Evolutionary conservation across 2,329 filamentous ascomycete species (phyloP).

Genomic region (Chaetomium sp.): DNA sequence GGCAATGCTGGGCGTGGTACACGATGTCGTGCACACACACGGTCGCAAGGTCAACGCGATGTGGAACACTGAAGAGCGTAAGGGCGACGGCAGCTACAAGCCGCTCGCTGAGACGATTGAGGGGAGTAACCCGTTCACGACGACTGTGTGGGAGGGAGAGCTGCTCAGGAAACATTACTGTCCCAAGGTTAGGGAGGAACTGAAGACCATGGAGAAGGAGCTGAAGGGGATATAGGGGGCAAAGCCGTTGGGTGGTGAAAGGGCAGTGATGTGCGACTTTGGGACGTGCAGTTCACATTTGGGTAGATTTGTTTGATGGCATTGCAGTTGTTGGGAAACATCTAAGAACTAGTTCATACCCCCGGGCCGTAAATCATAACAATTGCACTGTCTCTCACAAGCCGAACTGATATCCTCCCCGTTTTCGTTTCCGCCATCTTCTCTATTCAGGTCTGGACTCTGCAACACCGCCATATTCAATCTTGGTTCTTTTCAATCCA

Average conservation of each 20-base stretch:
- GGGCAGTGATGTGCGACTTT: too few relatives aligned
- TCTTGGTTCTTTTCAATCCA: too few relatives aligned
- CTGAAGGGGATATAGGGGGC: constrained; percentile 30
- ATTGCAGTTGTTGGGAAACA: too few relatives aligned
- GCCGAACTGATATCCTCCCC: neutral
- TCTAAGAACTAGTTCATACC: too few relatives aligned
- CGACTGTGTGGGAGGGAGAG: constrained; percentile 91
- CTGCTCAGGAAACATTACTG: constrained; percentile 78
- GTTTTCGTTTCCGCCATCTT: too few relatives aligned
- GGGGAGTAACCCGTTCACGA: constrained; percentile 81
- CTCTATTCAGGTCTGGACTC: too few relatives aligned
- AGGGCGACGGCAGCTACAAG: constrained; percentile 83
- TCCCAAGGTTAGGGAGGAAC: constrained; percentile 73
- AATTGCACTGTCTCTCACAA: too few relatives aligned
- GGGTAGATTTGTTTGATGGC: too few relatives aligned
- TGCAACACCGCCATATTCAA: too few relatives aligned
- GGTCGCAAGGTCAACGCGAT: constrained; percentile 74
- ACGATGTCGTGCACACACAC: constrained; percentile 73
- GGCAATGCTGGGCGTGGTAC: constrained; percentile 71
- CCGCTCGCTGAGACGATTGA: constrained; percentile 68
- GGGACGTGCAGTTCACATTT: too few relatives aligned
- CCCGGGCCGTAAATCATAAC: too few relatives aligned
- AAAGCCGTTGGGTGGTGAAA: too few relatives aligned
- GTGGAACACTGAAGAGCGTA: constrained; percentile 91
- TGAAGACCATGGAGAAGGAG: constrained; percentile 62